Evolutionary conservation across 2,329 filamentous ascomycete species (phyloP).

Genomic region (Talaromyces sp.): DNA sequence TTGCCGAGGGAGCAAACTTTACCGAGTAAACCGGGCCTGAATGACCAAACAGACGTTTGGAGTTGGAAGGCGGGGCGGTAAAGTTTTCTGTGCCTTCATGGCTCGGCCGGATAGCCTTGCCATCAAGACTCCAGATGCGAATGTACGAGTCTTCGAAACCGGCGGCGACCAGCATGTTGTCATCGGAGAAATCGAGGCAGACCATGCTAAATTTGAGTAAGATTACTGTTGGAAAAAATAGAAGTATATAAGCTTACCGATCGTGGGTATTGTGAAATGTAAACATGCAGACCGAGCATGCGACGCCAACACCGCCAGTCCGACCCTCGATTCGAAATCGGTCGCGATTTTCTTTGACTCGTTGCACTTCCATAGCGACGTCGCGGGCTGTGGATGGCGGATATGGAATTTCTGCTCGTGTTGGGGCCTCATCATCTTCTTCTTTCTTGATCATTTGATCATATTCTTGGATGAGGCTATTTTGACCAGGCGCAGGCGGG

Average conservation of each 20-base stretch:
- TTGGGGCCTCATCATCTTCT: slow-evolving; percentile 77
- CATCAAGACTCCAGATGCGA: slow-evolving; percentile 86
- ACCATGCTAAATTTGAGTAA: slow-evolving; percentile 56
- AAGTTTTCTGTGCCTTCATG: slow-evolving; percentile 54
- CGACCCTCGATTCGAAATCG: slow-evolving; percentile 81
- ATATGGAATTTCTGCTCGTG: slow-evolving; percentile 71
- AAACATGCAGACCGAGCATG: slow-evolving; percentile 90
- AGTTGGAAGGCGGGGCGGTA: slow-evolving; percentile 59
- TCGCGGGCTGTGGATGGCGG: slow-evolving; percentile 85
- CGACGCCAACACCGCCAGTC: slow-evolving; percentile 75
- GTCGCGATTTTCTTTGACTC: slow-evolving; percentile 87
- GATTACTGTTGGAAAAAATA: background rate
- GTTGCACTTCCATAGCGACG: slow-evolving; percentile 89
- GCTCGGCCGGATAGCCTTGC: slow-evolving; percentile 68
- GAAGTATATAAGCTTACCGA: slow-evolving; percentile 50
- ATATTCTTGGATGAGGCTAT: slow-evolving; percentile 78
- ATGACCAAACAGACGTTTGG: slow-evolving; percentile 75
- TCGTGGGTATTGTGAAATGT: slow-evolving; percentile 97
- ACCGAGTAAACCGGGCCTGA: slow-evolving; percentile 84
- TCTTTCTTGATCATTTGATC: slow-evolving; percentile 84
- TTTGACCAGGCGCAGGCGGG: slow-evolving; percentile 63
- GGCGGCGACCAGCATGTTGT: slow-evolving; percentile 77
- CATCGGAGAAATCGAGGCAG: slow-evolving; percentile 93
- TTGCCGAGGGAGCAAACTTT: slow-evolving; percentile 71
- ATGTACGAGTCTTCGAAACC: slow-evolving; percentile 95